Base-by-base conservation (phyloP, 345 rosid species). In the Reutealis trisperma region DNA sequence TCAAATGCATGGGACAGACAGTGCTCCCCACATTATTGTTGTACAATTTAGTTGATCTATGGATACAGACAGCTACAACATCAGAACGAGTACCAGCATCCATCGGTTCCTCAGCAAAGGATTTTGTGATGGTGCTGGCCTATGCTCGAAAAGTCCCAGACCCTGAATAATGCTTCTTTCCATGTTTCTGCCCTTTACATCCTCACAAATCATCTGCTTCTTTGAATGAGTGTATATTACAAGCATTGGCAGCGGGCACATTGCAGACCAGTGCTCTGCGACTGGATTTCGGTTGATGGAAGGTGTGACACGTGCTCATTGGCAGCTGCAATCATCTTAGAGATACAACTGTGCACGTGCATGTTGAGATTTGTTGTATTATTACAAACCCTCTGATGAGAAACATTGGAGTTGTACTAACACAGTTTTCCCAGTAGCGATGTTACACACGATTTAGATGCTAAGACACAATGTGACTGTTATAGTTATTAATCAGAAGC, bases 121-220 rank as follows among this genome's bases (percentile, higher is more conserved):
- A 81, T 16, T 81, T 72, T 30, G 80, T 81, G 61, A 81, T 81
- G 84, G 81, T 67, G 74, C 78, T 81, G 52, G 74, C 72, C 45
- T 81, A 76, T 54, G 74, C 84, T 61, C 80, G 84, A 18, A 81
- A 63, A 80, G 75, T 37, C 70, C 81, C 71, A 0, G 62, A 77
- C 59, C 72, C 75, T 67, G 79, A 69, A 69, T 44, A 61, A 74
- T 37, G 37, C 65, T 63, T 57, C 15, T 41, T n/a, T 58, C 61
- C 79, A 70, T 47, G 4, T 59, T 58, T 49, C 47, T 52, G 25
- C 60, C 27, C 7, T 6, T 10, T 25, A 52, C 61, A 9, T 60
- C 62, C 62, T 58, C 59, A 47, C 37, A 13, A 49, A 78, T 55
- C 32, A 47, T 10, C 14, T 62, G 32, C 41, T 37, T 4, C 64